phyloP scores from a whole-genome alignment of 352 stramenopile genomes.

The Globisporangium takayamanum region DNA sequence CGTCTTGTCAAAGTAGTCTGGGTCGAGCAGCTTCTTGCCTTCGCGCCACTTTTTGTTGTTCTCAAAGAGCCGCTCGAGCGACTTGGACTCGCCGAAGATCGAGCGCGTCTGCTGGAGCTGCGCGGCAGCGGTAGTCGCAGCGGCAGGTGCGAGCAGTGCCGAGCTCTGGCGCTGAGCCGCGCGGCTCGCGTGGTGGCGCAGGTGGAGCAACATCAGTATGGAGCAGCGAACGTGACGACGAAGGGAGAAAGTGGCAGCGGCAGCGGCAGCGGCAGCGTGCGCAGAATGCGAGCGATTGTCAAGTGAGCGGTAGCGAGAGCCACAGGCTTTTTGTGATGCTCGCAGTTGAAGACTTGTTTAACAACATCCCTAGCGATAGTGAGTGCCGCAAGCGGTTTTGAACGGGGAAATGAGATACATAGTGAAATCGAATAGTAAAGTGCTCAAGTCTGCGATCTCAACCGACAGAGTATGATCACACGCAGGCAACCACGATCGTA shows the following conservation, averaged over 20 bases:
- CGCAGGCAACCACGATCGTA: not conserved
- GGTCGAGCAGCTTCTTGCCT: slow-evolving; percentile 50
- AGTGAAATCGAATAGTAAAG: too few species aligned
- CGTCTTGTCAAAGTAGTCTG: slow-evolving; percentile 79
- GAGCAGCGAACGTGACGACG: not conserved
- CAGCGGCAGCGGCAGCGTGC: not conserved
- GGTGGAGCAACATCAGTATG: not conserved
- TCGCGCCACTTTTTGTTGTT: slow-evolving; percentile 77
- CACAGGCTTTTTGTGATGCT: too few species aligned
- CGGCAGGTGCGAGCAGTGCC: slow-evolving; percentile 7
- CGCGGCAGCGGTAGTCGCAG: slow-evolving; percentile 2
- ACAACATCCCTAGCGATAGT: too few species aligned
- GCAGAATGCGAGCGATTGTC: too few species aligned
- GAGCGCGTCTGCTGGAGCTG: slow-evolving; percentile 22
- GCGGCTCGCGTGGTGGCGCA: slow-evolving; percentile 1
- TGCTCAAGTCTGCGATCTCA: too few species aligned
- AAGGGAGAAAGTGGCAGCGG: too few species aligned
- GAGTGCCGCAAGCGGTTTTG: too few species aligned
- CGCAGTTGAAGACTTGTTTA: too few species aligned
- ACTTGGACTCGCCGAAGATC: slow-evolving; percentile 24
- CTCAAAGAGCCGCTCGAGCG: slow-evolving; percentile 55
- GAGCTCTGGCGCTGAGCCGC: slow-evolving; percentile 17
- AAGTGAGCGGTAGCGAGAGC: too few species aligned
- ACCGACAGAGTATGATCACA: too few species aligned
- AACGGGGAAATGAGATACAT: too few species aligned